phyloP scores from a whole-genome alignment of 2,329 filamentous ascomycete genomes.

The Esteya vermicola region DNA sequence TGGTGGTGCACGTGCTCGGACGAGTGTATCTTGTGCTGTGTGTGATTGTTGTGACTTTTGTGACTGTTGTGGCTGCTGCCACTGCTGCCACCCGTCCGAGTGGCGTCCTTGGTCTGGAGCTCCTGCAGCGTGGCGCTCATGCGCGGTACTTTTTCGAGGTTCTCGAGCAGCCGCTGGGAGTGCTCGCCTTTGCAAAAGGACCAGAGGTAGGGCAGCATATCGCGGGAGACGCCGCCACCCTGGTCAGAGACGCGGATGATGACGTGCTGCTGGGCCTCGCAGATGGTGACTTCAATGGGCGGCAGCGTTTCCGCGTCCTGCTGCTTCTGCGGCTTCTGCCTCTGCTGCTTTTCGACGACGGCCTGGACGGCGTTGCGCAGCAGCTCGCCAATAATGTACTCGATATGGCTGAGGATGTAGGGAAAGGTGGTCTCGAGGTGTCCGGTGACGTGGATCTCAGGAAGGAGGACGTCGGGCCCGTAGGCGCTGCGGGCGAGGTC shows the following conservation, averaged over 20 bases:
- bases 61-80: too few species aligned
- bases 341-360: slow-evolving; percentile 60
- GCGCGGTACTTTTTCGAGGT: slow-evolving; percentile 73
- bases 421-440: slow-evolving; percentile 86
- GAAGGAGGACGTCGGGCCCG: slow-evolving; percentile 55
- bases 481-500: slow-evolving; percentile 64
- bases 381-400: slow-evolving; percentile 94
- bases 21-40: background rate
- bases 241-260: slow-evolving; percentile 94
- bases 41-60: too few species aligned
- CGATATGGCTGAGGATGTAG: slow-evolving; percentile 88
- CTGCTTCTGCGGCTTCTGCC: slow-evolving; percentile 10
- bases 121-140: slow-evolving; percentile 93
- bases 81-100: too few species aligned
- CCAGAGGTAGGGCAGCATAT: slow-evolving; percentile 83
- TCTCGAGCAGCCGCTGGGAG: slow-evolving; percentile 62
- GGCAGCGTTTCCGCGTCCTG: slow-evolving; percentile 33
- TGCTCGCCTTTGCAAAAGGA: slow-evolving; percentile 90
- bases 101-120: slow-evolving; percentile 36
- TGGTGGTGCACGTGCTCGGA: background rate
- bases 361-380: slow-evolving; percentile 91
- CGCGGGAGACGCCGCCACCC: slow-evolving; percentile 77
- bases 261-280: slow-evolving; percentile 85
- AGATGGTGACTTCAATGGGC: slow-evolving; percentile 87
- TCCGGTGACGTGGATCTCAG: slow-evolving; percentile 69